A percentile compares a stretch with the other conserved stretches of the same genome.
phyloP scores from a whole-genome alignment of 257 asterid species.

The Solanum megistacrolobum region DNA sequence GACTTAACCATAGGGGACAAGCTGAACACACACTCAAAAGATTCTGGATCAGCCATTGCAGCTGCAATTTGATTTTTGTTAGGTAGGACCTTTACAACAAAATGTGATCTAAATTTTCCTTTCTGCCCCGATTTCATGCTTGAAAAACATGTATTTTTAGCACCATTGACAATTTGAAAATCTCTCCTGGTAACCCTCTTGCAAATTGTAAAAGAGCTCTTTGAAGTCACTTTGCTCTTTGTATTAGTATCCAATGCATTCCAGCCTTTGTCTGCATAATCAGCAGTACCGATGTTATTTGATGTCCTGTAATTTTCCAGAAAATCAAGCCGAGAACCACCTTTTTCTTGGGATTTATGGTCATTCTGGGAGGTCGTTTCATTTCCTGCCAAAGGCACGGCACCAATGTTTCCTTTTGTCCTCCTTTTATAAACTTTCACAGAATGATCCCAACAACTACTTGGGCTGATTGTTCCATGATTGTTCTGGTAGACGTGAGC shows the following conservation, averaged over 20 bases:
- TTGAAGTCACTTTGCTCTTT: background rate
- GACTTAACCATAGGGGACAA: conserved; percentile 6
- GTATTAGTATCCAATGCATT: background rate
- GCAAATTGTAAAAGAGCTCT: background rate
- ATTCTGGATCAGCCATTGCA: conserved; percentile 5
- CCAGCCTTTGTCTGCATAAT: background rate
- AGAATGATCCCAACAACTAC: background rate
- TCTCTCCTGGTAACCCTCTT: background rate
- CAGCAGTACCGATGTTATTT: background rate
- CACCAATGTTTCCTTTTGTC: background rate
- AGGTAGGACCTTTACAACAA: background rate
- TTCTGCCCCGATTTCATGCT: background rate
- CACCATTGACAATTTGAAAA: background rate
- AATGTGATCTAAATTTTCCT: background rate
- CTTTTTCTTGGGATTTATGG: background rate
- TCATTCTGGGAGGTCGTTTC: background rate
- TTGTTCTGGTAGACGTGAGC: background rate
- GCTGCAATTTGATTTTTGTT: background rate
- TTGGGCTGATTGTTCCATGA: background rate
- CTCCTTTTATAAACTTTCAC: background rate
- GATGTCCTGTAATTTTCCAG: background rate
- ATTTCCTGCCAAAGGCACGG: background rate
- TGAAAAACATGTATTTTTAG: background rate
- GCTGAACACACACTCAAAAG: background rate
- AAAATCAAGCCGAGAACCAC: background rate